phyloP scores from a whole-genome alignment of 2,329 filamentous ascomycete genomes.

The Plenodomus biglobosus region DNA sequence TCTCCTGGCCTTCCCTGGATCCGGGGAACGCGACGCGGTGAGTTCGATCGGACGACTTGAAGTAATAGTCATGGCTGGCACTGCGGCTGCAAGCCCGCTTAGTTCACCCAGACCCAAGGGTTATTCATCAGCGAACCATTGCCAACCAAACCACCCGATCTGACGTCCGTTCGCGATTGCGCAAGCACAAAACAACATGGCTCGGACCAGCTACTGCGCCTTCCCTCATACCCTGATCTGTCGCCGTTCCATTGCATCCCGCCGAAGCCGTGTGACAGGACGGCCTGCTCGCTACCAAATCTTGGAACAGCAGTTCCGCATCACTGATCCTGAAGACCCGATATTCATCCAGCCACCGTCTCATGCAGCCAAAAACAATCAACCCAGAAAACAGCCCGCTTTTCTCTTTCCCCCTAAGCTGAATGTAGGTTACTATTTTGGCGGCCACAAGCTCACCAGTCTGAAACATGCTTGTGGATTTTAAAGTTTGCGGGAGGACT shows the following conservation, averaged over 20 bases:
- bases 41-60: conserved; percentile 17
- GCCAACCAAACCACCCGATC: not conserved
- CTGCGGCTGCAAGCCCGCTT: conserved; percentile 20
- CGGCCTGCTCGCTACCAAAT: conserved; percentile 3
- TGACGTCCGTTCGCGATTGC: conserved; percentile 25
- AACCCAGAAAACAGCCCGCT: conserved; percentile 11
- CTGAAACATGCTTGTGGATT: conserved; percentile 26
- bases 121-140: conserved; percentile 8
- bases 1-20: conserved; percentile 5
- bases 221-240: conserved; percentile 1
- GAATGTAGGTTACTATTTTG: not conserved
- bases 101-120: conserved; percentile 9
- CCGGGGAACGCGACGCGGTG: conserved; percentile 6
- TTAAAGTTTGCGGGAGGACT: conserved; percentile 25
- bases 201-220: conserved; percentile 6
- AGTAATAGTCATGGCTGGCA: conserved; percentile 7
- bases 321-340: conserved; percentile 2
- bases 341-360: conserved; percentile 6
- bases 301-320: conserved; percentile 12
- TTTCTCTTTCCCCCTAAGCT: too few species aligned
- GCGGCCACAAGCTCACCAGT: conserved; percentile 11
- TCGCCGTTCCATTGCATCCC: not conserved
- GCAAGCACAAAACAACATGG: conserved; percentile 17
- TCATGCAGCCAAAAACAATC: not conserved
- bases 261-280: not conserved